phyloP scores from a whole-genome alignment of 2,329 filamentous ascomycete species.

The Ceratocystis papillata region DNA sequence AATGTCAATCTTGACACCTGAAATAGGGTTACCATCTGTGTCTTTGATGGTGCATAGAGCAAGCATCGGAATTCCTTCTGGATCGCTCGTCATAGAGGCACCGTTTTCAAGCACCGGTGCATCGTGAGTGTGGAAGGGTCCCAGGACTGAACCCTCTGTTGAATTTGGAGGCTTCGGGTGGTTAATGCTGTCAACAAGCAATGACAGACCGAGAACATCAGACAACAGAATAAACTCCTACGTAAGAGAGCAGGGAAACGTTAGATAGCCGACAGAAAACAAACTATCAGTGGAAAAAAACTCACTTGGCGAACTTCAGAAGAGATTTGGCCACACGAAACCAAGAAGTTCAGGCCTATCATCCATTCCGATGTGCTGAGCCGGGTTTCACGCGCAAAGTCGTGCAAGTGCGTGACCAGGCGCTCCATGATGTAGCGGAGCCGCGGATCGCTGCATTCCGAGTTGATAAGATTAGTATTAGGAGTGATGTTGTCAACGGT shows the following conservation, averaged over 20 bases:
- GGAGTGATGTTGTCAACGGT: constrained; percentile 66
- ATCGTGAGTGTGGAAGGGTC: constrained; percentile 70
- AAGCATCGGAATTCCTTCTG: constrained; percentile 53
- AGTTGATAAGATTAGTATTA: constrained; percentile 60
- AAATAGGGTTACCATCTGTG: constrained; percentile 47
- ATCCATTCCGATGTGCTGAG: constrained; percentile 65
- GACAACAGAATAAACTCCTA: constrained; percentile 67
- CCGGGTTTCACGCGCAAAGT: constrained; percentile 64
- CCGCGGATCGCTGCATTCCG: constrained; percentile 49
- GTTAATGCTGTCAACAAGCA: constrained; percentile 65
- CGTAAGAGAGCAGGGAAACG: neutral
- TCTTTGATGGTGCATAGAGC: constrained; percentile 57
- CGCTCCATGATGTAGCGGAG: constrained; percentile 59
- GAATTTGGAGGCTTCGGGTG: constrained; percentile 58
- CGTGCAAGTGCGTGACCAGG: constrained; percentile 61
- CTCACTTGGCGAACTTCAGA: constrained; percentile 55
- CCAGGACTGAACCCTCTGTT: constrained; percentile 68
- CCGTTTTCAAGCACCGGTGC: constrained; percentile 46
- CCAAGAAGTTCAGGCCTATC: constrained; percentile 57
- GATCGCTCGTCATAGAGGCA: constrained; percentile 50
- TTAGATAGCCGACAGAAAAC: neutral
- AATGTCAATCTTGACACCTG: constrained; percentile 57
- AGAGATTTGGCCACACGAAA: constrained; percentile 56
- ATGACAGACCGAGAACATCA: constrained; percentile 61
- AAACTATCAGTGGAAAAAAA: constrained; percentile 3